Conservation (phyloP, 192 early-diverging fungal genomes). For the Spizellomyces sp. region DNA sequence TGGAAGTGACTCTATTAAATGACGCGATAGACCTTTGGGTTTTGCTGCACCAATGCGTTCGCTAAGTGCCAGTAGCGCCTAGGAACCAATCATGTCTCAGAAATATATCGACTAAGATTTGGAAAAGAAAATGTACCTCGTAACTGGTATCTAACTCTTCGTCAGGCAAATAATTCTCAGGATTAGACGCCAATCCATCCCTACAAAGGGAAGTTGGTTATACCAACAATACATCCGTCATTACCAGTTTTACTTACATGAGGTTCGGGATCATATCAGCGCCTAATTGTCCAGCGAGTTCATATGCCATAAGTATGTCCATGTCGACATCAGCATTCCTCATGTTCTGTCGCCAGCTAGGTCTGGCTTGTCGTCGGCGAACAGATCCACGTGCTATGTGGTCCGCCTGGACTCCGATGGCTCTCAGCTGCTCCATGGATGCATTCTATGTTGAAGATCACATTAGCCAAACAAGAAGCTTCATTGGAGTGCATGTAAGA, state of each 20-base stretch:
- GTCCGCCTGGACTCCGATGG: no score
- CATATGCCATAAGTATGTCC: background rate
- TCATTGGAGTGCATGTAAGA: no score
- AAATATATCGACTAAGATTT: background rate
- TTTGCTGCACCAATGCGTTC: conserved; percentile 30
- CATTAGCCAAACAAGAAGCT: no score
- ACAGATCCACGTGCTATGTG: no score
- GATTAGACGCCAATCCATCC: background rate
- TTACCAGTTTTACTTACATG: background rate
- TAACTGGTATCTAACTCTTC: conserved; percentile 21
- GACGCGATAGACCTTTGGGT: conserved; percentile 17
- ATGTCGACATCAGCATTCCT: background rate
- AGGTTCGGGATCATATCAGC: background rate
- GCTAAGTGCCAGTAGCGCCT: conserved; percentile 5
- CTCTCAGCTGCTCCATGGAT: no score
- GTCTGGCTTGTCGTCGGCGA: no score
- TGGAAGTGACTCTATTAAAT: conserved; percentile 4
- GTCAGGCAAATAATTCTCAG: conserved; percentile 24
- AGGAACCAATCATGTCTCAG: no score
- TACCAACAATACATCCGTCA: no score
- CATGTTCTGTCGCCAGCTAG: no score
- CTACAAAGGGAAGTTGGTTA: background rate
- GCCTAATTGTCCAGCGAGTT: background rate
- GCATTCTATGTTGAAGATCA: no score
- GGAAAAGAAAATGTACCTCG: conserved; percentile 8